Conservation (phyloP, 2,329 filamentous ascomycete genomes). For the Blastomyces gilchristii region DNA sequence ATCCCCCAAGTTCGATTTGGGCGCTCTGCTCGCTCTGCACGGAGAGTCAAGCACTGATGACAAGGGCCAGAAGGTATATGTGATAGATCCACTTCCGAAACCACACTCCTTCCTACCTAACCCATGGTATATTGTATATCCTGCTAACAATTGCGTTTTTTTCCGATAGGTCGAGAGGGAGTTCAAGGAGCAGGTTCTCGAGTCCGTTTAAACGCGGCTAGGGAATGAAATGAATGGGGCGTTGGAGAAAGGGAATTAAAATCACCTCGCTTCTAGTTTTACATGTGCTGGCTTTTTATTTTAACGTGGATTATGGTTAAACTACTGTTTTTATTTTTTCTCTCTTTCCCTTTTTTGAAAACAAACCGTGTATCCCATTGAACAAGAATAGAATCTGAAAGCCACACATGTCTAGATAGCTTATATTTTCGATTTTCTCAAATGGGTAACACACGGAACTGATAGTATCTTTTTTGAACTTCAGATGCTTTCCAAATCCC, state of each 20-base stretch:
- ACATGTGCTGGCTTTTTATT: neutral
- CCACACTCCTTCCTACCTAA: slow-evolving; percentile 3
- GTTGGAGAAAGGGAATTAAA: slow-evolving; percentile 1
- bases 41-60: slow-evolving; percentile 95
- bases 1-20: slow-evolving; percentile 97
- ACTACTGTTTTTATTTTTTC: neutral
- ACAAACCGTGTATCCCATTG: neutral
- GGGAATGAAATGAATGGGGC: neutral
- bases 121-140: neutral
- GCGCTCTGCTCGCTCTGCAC: slow-evolving; percentile 89
- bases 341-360: neutral
- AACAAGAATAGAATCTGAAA: neutral
- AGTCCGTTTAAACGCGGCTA: slow-evolving; percentile 66
- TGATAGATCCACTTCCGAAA: slow-evolving; percentile 2
- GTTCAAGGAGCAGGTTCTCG: slow-evolving; percentile 97
- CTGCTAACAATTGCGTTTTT: slow-evolving; percentile 4
- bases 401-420: slow-evolving; percentile 7
- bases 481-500: neutral
- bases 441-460: slow-evolving; percentile 1
- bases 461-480: slow-evolving; percentile 3
- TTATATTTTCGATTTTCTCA: slow-evolving; percentile 3
- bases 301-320: slow-evolving; percentile 5
- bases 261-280: slow-evolving; percentile 2
- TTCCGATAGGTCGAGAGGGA: slow-evolving; percentile 57
- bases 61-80: slow-evolving; percentile 78